Conservation (phyloP, 768 basidiomycete genomes). For the Lactarius evosmus region DNA sequence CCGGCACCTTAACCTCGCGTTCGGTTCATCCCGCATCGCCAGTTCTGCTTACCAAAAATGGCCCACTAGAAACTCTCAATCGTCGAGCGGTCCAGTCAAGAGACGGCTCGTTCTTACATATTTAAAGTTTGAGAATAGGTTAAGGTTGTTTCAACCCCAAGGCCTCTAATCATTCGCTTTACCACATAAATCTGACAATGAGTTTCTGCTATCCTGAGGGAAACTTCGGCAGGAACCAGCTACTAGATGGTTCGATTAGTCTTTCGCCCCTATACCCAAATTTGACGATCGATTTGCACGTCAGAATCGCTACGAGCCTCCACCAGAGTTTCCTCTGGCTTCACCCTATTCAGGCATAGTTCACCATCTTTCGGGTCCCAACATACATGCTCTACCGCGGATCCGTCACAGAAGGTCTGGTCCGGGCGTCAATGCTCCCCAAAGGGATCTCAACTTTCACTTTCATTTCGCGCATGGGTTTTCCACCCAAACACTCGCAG, state of each 20-base stretch:
- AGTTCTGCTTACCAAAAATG: constrained; percentile 74
- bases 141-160: constrained; percentile 86
- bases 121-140: constrained; percentile 77
- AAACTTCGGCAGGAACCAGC: constrained; percentile 92
- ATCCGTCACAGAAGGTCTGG: constrained; percentile 69
- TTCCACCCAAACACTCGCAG: constrained; percentile 75
- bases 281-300: constrained; percentile 95
- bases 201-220: constrained; percentile 71
- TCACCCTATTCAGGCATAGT: constrained; percentile 87
- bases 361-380: constrained; percentile 90
- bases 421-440: constrained; percentile 76
- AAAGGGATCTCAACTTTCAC: constrained; percentile 64
- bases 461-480: constrained; percentile 69
- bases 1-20: constrained; percentile 75
- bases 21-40: constrained; percentile 70
- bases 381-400: constrained; percentile 80
- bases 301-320: constrained; percentile 95
- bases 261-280: constrained; percentile 96
- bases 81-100: constrained; percentile 49
- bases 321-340: constrained; percentile 96
- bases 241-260: constrained; percentile 95
- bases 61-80: constrained; percentile 71
- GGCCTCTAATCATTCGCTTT: constrained; percentile 91
- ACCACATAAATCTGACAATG: constrained; percentile 55
- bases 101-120: constrained; percentile 55